A percentile compares a stretch with the other conserved stretches of the same genome.
Conservation (phyloP, 2,329 filamentous ascomycete species). For the Pyricularia grisea region DNA sequence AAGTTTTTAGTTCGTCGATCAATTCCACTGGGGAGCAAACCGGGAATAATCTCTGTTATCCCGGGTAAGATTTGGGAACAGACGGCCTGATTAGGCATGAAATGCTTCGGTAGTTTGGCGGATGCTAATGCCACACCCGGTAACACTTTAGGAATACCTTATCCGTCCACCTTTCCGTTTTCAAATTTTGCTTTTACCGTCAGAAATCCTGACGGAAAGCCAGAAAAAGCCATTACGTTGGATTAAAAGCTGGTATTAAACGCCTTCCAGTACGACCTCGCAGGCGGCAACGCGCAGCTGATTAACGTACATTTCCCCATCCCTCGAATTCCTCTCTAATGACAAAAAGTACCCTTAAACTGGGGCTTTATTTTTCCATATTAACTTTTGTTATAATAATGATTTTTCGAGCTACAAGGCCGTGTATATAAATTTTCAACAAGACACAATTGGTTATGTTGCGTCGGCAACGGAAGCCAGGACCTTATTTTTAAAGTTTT, state of each 20-base stretch:
- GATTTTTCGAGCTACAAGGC: not conserved
- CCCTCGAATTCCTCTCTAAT: too few species aligned
- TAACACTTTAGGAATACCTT: not conserved
- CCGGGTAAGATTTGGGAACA: not conserved
- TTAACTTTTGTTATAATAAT: not conserved
- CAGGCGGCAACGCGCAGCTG: not conserved
- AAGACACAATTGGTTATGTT: not conserved
- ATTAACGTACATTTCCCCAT: not conserved
- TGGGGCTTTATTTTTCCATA: not conserved
- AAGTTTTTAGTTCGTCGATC: not conserved
- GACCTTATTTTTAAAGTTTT: constrained; percentile 1
- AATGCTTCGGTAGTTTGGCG: not conserved
- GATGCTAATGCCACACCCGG: not conserved
- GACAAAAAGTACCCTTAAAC: not conserved
- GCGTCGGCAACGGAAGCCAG: constrained; percentile 2
- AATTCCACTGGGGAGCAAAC: not conserved
- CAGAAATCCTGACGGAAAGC: not conserved
- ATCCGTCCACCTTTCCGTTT: not conserved
- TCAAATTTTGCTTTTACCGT: not conserved
- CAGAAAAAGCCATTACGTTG: not conserved
- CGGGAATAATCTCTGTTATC: not conserved
- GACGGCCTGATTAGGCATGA: not conserved
- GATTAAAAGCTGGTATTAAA: not conserved
- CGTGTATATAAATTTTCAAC: not conserved
- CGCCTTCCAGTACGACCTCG: not conserved